Percentiles rank a stretch among this genome's conserved stretches.
phyloP scores from a whole-genome alignment of 1,284 basidiomycete species.

The Xerocomus amazonicus region DNA sequence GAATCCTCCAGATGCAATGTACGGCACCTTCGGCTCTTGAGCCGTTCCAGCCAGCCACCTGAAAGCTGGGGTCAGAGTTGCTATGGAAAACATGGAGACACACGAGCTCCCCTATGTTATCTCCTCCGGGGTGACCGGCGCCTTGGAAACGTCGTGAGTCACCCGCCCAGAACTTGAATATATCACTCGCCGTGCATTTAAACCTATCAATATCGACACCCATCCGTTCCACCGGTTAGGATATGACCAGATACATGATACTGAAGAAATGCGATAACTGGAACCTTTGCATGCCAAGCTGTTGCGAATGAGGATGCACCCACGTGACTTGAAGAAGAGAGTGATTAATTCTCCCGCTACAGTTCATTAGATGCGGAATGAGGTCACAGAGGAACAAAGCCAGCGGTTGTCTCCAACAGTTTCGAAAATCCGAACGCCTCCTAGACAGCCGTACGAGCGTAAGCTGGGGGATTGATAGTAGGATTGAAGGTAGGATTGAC shows the following conservation, averaged over 20 bases:
- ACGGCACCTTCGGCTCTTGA: conserved; percentile 81
- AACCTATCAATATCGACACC: conserved; percentile 88
- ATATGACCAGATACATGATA: conserved; percentile 27
- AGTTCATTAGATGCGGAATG: not conserved
- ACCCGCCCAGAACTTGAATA: not conserved
- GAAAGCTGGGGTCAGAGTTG: not conserved
- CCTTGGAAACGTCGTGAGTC: conserved; percentile 40
- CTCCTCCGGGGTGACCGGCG: conserved; percentile 93
- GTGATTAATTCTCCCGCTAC: conserved; percentile 76
- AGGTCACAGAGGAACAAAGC: conserved; percentile 19
- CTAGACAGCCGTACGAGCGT: conserved; percentile 78
- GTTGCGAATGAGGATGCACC: conserved; percentile 85
- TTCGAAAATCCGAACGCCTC: conserved; percentile 89
- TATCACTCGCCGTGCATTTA: conserved; percentile 55
- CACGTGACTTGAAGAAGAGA: conserved; percentile 77
- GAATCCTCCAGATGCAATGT: conserved; percentile 86
- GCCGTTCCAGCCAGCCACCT: conserved; percentile 80
- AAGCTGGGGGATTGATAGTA: conserved; percentile 86
- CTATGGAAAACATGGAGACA: conserved; percentile 18
- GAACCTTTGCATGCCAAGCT: conserved; percentile 84
- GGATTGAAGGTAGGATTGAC: conserved; percentile 93
- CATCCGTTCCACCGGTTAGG: conserved; percentile 62
- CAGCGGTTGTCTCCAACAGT: conserved; percentile 89
- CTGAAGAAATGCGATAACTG: conserved; percentile 5
- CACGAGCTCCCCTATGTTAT: conserved; percentile 90